phyloP scores from a whole-genome alignment of 2,329 filamentous ascomycete genomes.

The Apiospora saccharicola region DNA sequence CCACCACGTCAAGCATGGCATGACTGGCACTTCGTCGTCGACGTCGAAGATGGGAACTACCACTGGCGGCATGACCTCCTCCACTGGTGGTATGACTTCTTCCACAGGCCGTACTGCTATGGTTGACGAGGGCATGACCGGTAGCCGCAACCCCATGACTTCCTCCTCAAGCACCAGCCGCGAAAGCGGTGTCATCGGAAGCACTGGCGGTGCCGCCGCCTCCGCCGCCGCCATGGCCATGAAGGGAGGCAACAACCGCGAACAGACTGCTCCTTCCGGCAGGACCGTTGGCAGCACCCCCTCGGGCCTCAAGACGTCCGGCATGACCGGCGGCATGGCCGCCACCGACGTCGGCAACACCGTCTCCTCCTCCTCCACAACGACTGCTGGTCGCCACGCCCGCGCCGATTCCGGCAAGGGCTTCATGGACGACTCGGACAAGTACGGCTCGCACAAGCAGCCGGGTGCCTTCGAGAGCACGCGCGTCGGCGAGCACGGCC shows the following conservation, averaged over 20 bases:
- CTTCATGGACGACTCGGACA: slow-evolving; percentile 7
- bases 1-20: not conserved
- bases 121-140: not conserved
- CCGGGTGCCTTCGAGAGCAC: slow-evolving; percentile 29
- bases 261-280: not conserved
- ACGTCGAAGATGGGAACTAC: not conserved
- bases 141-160: not conserved
- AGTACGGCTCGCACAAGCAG: slow-evolving; percentile 21
- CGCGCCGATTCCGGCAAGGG: slow-evolving; percentile 24
- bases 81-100: not conserved
- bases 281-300: not conserved
- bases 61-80: not conserved
- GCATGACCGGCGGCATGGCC: not conserved
- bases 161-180: not conserved
- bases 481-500: slow-evolving; percentile 26
- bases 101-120: not conserved
- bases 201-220: not conserved
- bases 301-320: not conserved
- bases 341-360: not conserved
- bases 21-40: not conserved
- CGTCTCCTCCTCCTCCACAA: too few species aligned
- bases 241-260: not conserved
- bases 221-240: slow-evolving; percentile 12
- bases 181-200: not conserved
- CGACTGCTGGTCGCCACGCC: not conserved